Conservation (phyloP, 225 moss, liverwort and hornwort genomes). For the Straminergon stramineum region DNA sequence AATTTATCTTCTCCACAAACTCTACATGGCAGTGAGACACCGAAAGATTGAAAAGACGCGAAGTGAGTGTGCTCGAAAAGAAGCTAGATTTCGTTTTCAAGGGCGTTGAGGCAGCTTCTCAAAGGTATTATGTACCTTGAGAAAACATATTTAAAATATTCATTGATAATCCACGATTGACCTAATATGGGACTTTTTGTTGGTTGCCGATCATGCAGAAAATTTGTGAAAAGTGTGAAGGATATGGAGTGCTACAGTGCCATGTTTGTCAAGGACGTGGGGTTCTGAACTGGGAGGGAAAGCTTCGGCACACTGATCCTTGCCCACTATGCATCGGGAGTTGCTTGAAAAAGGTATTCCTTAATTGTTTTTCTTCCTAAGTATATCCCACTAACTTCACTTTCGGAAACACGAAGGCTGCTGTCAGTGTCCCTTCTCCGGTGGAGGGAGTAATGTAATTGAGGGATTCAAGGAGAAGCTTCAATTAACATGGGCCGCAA, state of each 20-base stretch:
- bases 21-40: not conserved
- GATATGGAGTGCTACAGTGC: slow-evolving; percentile 75
- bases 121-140: not conserved
- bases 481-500: not conserved
- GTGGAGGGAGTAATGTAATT: not conserved
- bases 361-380: not conserved
- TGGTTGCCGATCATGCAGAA: slow-evolving; percentile 26
- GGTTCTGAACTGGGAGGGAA: slow-evolving; percentile 70
- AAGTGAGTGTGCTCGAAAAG: not conserved
- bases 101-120: not conserved
- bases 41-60: not conserved
- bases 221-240: slow-evolving; percentile 66
- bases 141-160: too few relatives aligned
- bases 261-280: slow-evolving; percentile 71
- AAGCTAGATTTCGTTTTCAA: not conserved
- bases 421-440: not conserved
- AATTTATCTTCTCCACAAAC: not conserved
- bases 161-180: not conserved
- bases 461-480: not conserved
- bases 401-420: not conserved
- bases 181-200: not conserved
- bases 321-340: slow-evolving; percentile 81
- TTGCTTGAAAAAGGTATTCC: slow-evolving; percentile 56
- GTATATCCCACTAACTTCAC: not conserved
- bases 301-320: slow-evolving; percentile 42